phyloP scores from a whole-genome alignment of 2,329 filamentous ascomycete species.

The Truncatella angustata region DNA sequence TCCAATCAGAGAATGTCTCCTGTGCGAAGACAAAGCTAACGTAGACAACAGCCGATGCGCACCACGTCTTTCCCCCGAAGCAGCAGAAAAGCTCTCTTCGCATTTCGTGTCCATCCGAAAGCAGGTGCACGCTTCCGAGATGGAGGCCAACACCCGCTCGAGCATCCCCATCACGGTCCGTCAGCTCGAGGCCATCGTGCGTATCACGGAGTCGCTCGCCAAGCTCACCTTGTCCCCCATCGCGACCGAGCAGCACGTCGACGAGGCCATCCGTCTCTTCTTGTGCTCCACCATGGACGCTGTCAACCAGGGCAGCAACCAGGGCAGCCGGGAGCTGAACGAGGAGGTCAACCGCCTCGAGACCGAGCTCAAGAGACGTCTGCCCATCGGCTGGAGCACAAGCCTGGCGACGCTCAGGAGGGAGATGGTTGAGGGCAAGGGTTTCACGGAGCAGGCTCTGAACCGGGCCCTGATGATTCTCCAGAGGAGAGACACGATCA shows the following conservation, averaged over 20 bases:
- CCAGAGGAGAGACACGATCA: slow-evolving; percentile 82
- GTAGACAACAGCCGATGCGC: slow-evolving; percentile 70
- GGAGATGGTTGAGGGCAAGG: slow-evolving; percentile 90
- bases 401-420: slow-evolving; percentile 80
- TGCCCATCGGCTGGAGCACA: slow-evolving; percentile 95
- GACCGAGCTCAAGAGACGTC: slow-evolving; percentile 78
- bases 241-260: slow-evolving; percentile 87
- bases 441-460: slow-evolving; percentile 83
- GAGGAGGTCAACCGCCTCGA: slow-evolving; percentile 87
- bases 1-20: slow-evolving; percentile 17
- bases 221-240: slow-evolving; percentile 85
- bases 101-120: slow-evolving; percentile 96
- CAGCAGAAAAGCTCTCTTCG: slow-evolving; percentile 91
- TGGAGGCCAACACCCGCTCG: slow-evolving; percentile 84
- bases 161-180: slow-evolving; percentile 97
- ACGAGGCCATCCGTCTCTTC: slow-evolving; percentile 96
- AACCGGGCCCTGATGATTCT: slow-evolving; percentile 83
- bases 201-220: slow-evolving; percentile 92
- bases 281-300: slow-evolving; percentile 97
- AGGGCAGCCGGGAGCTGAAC: slow-evolving; percentile 83
- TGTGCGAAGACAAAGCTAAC: slow-evolving; percentile 26
- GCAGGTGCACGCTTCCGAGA: slow-evolving; percentile 87
- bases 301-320: slow-evolving; percentile 82
- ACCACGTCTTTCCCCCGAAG: slow-evolving; percentile 83
- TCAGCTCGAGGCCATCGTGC: slow-evolving; percentile 94